These are phyloP conservation scores for Candida tibetensis DNA, from an alignment of 805 yeast species.

Conservation along the genomic window DNA sequence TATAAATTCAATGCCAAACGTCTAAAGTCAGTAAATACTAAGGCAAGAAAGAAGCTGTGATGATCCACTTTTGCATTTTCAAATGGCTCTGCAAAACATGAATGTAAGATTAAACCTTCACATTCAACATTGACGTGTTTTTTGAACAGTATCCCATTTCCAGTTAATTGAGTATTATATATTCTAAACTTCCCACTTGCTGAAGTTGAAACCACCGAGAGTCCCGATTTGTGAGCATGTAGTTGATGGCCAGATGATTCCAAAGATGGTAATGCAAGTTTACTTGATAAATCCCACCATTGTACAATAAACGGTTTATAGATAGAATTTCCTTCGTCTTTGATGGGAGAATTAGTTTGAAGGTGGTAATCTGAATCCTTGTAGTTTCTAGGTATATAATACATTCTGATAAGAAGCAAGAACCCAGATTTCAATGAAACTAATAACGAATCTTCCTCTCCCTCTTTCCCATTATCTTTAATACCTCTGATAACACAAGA, in stretches of 20 bases:
- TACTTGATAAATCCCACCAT: conserved; percentile 42
- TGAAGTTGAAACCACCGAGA: conserved; percentile 38
- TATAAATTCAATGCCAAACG: conserved; percentile 37
- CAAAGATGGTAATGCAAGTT: conserved; percentile 12
- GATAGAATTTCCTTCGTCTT: conserved; percentile 16
- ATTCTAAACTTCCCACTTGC: conserved; percentile 36
- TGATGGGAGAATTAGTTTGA: conserved; percentile 9
- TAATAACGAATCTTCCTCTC: conserved; percentile 38
- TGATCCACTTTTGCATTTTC: conserved; percentile 14
- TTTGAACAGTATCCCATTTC: conserved; percentile 36
- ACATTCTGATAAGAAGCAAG: conserved; percentile 38
- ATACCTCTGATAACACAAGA: conserved; percentile 27
- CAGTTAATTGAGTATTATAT: conserved; percentile 33
- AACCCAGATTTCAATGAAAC: conserved; percentile 41
- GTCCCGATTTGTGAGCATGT: conserved; percentile 36
- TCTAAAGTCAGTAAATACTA: conserved; percentile 36
- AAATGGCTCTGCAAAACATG: conserved; percentile 42
- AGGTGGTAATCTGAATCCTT: conserved; percentile 21
- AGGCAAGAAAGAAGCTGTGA: conserved; percentile 32
- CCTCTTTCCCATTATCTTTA: conserved; percentile 9
- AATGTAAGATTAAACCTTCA: conserved; percentile 40
- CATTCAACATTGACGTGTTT: conserved; percentile 39
- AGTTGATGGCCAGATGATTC: conserved; percentile 28
- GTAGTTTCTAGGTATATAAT: conserved; percentile 30
- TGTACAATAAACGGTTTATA: conserved; percentile 47